These are phyloP conservation scores for Cylindrotheca fusiformis DNA, from an alignment of 108 stramenopile species.

Conservation along the genomic window DNA sequence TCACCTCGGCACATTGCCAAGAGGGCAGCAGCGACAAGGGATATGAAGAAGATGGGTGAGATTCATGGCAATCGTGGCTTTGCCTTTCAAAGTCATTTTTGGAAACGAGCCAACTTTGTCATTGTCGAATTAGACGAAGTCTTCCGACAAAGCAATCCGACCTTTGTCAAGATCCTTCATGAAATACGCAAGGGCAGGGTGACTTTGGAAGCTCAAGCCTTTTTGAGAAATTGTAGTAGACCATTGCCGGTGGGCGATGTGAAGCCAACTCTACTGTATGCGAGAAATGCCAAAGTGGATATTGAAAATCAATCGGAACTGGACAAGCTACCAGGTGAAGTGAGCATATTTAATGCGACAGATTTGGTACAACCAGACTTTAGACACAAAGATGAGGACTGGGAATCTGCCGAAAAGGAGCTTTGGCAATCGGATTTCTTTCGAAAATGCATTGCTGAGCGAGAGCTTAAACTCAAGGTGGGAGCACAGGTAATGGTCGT, in stretches of 20 bases:
- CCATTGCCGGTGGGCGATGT: background rate
- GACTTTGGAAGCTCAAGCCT: background rate
- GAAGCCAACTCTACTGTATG: background rate
- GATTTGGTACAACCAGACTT: slow-evolving; percentile 34
- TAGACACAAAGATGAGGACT: background rate
- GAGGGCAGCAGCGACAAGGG: background rate
- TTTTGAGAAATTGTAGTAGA: slow-evolving; percentile 13
- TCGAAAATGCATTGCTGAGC: slow-evolving; percentile 17
- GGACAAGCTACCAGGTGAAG: slow-evolving; percentile 11
- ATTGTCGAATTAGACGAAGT: slow-evolving; percentile 27
- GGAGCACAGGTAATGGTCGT: slow-evolving; percentile 78
- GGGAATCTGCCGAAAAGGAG: slow-evolving; percentile 21
- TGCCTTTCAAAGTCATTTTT: slow-evolving; percentile 35
- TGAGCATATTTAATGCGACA: slow-evolving; percentile 42
- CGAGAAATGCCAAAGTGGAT: background rate
- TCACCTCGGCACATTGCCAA: slow-evolving; percentile 1
- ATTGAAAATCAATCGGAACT: background rate
- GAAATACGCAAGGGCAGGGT: slow-evolving; percentile 21
- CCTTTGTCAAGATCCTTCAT: slow-evolving; percentile 44
- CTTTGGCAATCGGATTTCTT: slow-evolving; percentile 22
- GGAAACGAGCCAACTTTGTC: slow-evolving; percentile 11
- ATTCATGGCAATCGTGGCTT: slow-evolving; percentile 21
- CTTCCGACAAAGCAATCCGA: slow-evolving; percentile 40
- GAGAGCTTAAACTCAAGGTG: slow-evolving; percentile 25
- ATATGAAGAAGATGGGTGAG: background rate